Percentiles rank a stretch among this genome's conserved stretches.
phyloP scores from a whole-genome alignment of 2,329 filamentous ascomycete species.

The Lasiodiplodia sp. region DNA sequence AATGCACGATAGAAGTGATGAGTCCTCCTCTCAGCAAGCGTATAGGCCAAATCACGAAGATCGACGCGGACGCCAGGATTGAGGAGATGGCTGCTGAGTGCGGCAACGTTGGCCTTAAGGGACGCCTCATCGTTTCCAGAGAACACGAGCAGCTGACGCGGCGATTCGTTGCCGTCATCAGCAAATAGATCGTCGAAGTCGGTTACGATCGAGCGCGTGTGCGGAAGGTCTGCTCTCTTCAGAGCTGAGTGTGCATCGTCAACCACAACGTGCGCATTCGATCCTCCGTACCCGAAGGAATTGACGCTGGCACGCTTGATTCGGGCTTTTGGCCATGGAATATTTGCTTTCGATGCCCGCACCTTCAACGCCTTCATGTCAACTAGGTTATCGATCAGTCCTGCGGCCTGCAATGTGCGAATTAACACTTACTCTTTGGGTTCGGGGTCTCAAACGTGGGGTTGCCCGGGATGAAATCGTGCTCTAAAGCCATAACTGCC shows the following conservation, averaged over 20 bases:
- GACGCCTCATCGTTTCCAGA: slow-evolving; percentile 31
- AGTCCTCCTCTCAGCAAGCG: slow-evolving; percentile 21
- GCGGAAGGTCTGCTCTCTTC: background rate
- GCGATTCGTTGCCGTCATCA: background rate
- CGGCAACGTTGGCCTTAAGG: slow-evolving; percentile 14
- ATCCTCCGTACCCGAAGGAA: slow-evolving; percentile 39
- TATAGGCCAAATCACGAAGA: slow-evolving; percentile 23
- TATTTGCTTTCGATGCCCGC: background rate
- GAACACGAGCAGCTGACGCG: slow-evolving; percentile 23
- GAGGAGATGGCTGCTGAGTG: slow-evolving; percentile 30
- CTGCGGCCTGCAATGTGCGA: too few species aligned
- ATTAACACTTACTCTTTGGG: background rate
- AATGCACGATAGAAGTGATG: slow-evolving; percentile 12
- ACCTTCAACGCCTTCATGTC: slow-evolving; percentile 21
- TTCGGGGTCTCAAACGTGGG: slow-evolving; percentile 32
- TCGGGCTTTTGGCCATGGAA: slow-evolving; percentile 32
- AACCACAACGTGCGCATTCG: slow-evolving; percentile 39
- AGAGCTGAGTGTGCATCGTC: slow-evolving; percentile 30
- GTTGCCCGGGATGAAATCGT: slow-evolving; percentile 34
- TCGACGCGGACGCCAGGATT: slow-evolving; percentile 25
- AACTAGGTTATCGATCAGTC: background rate
- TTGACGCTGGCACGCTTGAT: slow-evolving; percentile 35
- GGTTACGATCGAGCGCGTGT: slow-evolving; percentile 23
- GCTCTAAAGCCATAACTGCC: slow-evolving; percentile 38
- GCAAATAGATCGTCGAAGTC: slow-evolving; percentile 11